Evolutionary conservation across 2,329 filamentous ascomycete genomes (phyloP).

Genomic region (Phyllosticta citribraziliensis): DNA sequence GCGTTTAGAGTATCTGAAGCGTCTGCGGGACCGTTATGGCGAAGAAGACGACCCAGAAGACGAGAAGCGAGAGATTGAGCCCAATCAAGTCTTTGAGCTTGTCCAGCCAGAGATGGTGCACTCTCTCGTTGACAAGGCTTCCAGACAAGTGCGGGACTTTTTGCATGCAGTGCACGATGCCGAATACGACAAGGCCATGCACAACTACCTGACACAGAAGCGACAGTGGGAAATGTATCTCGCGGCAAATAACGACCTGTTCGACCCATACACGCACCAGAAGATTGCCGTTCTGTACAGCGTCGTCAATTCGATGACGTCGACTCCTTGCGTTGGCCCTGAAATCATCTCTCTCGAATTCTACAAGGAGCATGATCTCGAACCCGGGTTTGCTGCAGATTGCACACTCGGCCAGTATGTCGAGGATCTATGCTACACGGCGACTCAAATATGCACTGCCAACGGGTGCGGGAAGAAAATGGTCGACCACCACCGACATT

Average conservation of each 20-base stretch:
- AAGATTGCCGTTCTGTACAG: slow-evolving; percentile 94
- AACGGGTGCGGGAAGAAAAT: slow-evolving; percentile 83
- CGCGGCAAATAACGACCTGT: slow-evolving; percentile 71
- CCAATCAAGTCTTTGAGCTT: slow-evolving; percentile 67
- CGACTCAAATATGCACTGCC: slow-evolving; percentile 66
- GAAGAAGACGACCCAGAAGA: slow-evolving; percentile 28
- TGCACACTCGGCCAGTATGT: slow-evolving; percentile 93
- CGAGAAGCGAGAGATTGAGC: slow-evolving; percentile 14
- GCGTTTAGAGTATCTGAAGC: slow-evolving; percentile 69
- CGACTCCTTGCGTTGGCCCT: slow-evolving; percentile 85
- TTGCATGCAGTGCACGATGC: slow-evolving; percentile 91
- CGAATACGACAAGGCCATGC: slow-evolving; percentile 89
- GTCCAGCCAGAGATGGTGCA: slow-evolving; percentile 96
- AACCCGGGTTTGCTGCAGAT: slow-evolving; percentile 64
- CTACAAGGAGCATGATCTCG: slow-evolving; percentile 78
- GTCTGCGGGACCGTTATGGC: slow-evolving; percentile 63
- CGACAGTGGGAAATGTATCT: slow-evolving; percentile 95
- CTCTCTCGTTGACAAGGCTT: slow-evolving; percentile 66
- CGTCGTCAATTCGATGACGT: slow-evolving; percentile 84
- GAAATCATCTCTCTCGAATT: slow-evolving; percentile 85
- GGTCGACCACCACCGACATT: slow-evolving; percentile 89
- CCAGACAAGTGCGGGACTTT: slow-evolving; percentile 83
- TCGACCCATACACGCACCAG: slow-evolving; percentile 91
- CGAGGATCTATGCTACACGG: slow-evolving; percentile 72
- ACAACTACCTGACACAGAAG: slow-evolving; percentile 90